Evolutionary conservation across 1,284 basidiomycete genomes (phyloP), one percentile per base, ranked within the genome.

Genomic region (Boletus sp.): DNA sequence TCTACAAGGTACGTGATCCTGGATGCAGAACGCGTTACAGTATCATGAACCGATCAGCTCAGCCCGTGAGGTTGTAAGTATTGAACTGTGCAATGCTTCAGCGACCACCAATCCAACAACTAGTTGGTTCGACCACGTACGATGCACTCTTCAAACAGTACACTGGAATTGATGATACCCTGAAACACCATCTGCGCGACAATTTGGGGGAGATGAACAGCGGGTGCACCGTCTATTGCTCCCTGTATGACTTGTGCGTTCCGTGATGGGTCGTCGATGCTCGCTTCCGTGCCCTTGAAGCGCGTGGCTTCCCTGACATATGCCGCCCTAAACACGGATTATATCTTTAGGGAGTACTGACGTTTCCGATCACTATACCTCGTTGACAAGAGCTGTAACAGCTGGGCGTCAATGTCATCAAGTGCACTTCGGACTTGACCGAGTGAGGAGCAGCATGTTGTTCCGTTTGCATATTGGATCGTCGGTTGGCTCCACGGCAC

Each of bases 1-100:
- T 20, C 45, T 33, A 27, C 20, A 9, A 24, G 42, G 22, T 24
- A 43, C 20, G 41, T 24, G 43, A 27, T 11, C 43, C 22, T 16
- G 24, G 22, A 24, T 18, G 24, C 4, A 16, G 43, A 13, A 27
- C 55, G 39, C 15, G 8, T 12, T 20, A n/a, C 27, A 2, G 36
- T 8, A 37, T 13, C 31, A 11, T 31, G 31, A 31, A 31, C 31
- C 27, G 6, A 49, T 7, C 37, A 22, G 16, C 29, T 65, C 27
- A 55, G 13, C 20, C 39, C 16, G 12, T 37, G 27, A 43, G 8
- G 9, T 29, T 39, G 18, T 57, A 63, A 2, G 67, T 45, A 36
- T 69, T 56, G 41, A 60, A 69, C 60, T 65, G 29, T 7, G 37
- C 6, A 33, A 39, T 20, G 13, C n/a, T 37, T 65, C 15, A 63